A percentile compares a stretch with the other conserved stretches of the same genome.
Conservation (phyloP, 805 yeast genomes). For the Schizosaccharomyces osmophilus region DNA sequence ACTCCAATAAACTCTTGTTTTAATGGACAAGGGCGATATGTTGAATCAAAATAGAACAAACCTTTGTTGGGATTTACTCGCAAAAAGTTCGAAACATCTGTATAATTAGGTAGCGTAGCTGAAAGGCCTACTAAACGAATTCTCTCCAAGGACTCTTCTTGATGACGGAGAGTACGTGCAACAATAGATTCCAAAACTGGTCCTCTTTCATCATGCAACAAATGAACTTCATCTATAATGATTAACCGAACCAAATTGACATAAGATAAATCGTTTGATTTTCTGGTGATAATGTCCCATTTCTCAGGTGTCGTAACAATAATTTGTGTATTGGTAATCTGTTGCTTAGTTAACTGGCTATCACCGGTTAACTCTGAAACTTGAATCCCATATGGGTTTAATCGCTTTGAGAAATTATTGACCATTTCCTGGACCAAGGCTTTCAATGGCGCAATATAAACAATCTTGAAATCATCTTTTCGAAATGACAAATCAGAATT, state of each 20-base stretch:
- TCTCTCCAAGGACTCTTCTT: slow-evolving; percentile 20
- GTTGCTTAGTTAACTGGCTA: slow-evolving; percentile 46
- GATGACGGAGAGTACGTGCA: slow-evolving; percentile 36
- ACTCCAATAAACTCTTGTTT: slow-evolving; percentile 74
- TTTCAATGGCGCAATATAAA: slow-evolving; percentile 77
- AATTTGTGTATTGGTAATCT: slow-evolving; percentile 54
- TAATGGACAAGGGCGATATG: slow-evolving; percentile 78
- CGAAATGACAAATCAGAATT: slow-evolving; percentile 20
- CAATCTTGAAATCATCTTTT: slow-evolving; percentile 40
- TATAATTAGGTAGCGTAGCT: slow-evolving; percentile 27
- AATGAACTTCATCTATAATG: slow-evolving; percentile 78
- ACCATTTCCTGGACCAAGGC: slow-evolving; percentile 92
- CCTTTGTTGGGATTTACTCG: slow-evolving; percentile 77
- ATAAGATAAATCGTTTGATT: slow-evolving; percentile 40
- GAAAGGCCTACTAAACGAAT: slow-evolving; percentile 67
- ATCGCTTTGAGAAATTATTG: slow-evolving; percentile 52
- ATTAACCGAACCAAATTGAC: slow-evolving; percentile 40
- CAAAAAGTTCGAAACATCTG: slow-evolving; percentile 64
- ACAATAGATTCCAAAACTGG: slow-evolving; percentile 80
- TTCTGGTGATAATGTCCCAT: slow-evolving; percentile 90
- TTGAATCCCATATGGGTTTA: slow-evolving; percentile 34
- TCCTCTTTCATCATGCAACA: slow-evolving; percentile 83
- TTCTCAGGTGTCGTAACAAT: slow-evolving; percentile 89
- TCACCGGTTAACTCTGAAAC: slow-evolving; percentile 88
- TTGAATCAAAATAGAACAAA: slow-evolving; percentile 56